phyloP scores from a whole-genome alignment of 2,329 filamentous ascomycete species.

The Paramyrothecium roridum region DNA sequence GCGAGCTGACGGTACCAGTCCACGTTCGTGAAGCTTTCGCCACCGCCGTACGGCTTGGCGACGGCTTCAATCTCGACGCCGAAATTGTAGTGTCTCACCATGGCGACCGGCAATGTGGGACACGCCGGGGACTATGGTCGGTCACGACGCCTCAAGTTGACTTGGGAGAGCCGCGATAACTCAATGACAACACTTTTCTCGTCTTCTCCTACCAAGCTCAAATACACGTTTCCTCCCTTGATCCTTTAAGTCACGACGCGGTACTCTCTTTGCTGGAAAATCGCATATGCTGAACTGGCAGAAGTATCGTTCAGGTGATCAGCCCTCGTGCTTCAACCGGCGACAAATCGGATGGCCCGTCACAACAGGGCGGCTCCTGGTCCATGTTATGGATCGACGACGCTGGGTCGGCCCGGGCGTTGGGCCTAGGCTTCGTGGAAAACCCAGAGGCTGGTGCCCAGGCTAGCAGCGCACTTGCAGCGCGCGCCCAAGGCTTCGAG shows the following conservation, averaged over 20 bases:
- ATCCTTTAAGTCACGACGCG: neutral
- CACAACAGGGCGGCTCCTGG: neutral
- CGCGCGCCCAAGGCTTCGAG: neutral
- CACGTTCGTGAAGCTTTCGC: constrained; percentile 31
- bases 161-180: no score
- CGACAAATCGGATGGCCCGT: neutral
- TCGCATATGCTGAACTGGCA: neutral
- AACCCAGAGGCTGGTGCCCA: neutral
- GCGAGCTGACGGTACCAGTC: constrained; percentile 38
- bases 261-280: neutral
- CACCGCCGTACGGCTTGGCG: constrained; percentile 31
- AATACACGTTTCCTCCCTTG: neutral
- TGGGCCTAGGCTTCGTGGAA: neutral
- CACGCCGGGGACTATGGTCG: neutral
- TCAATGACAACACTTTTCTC: no score
- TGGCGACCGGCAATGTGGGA: constrained; percentile 6
- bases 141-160: neutral
- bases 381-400: neutral
- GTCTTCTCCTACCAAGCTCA: no score
- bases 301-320: neutral
- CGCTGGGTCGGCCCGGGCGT: neutral
- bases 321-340: neutral
- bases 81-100: constrained; percentile 34
- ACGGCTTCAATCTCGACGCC: constrained; percentile 36
- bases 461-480: neutral